Conservation (phyloP, 352 stramenopile species). For the Globisporangium okanoganense region DNA sequence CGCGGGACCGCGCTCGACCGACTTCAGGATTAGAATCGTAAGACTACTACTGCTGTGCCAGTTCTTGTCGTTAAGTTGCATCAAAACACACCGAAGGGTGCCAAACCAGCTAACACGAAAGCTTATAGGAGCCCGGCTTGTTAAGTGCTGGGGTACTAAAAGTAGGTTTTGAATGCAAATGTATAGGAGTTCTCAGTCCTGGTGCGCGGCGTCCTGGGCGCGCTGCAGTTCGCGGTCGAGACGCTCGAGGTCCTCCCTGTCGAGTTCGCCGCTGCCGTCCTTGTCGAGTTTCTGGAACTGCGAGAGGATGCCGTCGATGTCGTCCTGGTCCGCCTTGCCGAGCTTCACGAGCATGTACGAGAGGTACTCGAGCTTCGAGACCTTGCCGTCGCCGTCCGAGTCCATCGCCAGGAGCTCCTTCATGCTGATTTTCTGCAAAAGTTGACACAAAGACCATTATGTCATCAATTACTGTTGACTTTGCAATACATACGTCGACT, state of each 20-base stretch:
- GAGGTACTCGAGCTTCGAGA: conserved; percentile 63
- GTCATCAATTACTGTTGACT: background rate
- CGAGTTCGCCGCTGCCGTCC: conserved; percentile 59
- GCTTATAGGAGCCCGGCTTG: too few relatives aligned
- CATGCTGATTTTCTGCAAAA: conserved; percentile 57
- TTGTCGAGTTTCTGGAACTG: conserved; percentile 68
- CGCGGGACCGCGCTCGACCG: conserved; percentile 10
- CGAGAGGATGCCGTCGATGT: conserved; percentile 59
- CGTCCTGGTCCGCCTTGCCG: conserved; percentile 61
- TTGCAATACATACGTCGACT: background rate
- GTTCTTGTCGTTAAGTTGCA: too few relatives aligned
- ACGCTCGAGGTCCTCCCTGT: conserved; percentile 61
- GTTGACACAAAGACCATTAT: background rate
- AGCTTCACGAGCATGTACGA: conserved; percentile 75
- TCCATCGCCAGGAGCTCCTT: conserved; percentile 71
- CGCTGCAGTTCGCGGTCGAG: conserved; percentile 53
- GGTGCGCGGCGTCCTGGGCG: conserved; percentile 31
- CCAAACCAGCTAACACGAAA: too few relatives aligned
- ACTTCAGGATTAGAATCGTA: background rate
- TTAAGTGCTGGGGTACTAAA: too few relatives aligned
- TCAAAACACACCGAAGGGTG: too few relatives aligned
- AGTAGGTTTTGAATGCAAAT: too few relatives aligned
- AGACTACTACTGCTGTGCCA: too few relatives aligned
- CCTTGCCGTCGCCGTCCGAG: conserved; percentile 59
- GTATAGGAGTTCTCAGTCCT: background rate